Evolutionary conservation across 192 early-diverging fungal genomes (phyloP).

Genomic region (Coemansia erecta): DNA sequence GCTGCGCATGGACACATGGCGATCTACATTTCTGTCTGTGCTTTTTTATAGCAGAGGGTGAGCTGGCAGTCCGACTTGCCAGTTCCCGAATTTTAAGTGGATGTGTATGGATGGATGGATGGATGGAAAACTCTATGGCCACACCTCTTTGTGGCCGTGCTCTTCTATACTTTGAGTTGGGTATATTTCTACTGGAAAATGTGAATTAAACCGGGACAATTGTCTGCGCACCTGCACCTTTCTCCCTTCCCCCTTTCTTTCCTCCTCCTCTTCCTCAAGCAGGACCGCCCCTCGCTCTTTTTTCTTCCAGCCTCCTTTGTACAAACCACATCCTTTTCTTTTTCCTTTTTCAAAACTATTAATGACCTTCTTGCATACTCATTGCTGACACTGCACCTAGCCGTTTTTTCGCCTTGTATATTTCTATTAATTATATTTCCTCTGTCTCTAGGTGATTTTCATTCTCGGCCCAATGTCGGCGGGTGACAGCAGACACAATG

Average conservation of each 20-base stretch:
- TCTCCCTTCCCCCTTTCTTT: background rate
- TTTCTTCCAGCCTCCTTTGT: background rate
- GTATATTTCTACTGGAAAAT: background rate
- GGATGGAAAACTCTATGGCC: too few species aligned
- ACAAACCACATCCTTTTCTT: background rate
- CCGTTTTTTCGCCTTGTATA: background rate
- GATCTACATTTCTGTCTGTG: slow-evolving; percentile 5
- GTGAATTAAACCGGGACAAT: too few species aligned
- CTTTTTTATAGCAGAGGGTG: background rate
- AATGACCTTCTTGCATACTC: too few species aligned
- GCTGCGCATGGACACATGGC: slow-evolving; percentile 7
- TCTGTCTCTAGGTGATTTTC: background rate
- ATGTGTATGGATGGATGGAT: too few species aligned
- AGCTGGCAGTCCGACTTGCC: background rate
- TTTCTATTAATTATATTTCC: background rate
- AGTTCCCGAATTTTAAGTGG: too few species aligned
- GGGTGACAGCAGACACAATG: slow-evolving; percentile 12
- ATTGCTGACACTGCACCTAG: background rate
- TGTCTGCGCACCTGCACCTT: background rate
- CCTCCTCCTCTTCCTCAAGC: background rate
- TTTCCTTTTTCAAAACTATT: too few species aligned
- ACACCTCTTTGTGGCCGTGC: too few species aligned
- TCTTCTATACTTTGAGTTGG: background rate
- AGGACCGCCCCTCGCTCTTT: background rate
- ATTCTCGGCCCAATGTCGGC: background rate